These are phyloP conservation scores for Arthrobotrys musiformis DNA, from an alignment of 2,329 filamentous ascomycete species.

Conservation along the genomic window DNA sequence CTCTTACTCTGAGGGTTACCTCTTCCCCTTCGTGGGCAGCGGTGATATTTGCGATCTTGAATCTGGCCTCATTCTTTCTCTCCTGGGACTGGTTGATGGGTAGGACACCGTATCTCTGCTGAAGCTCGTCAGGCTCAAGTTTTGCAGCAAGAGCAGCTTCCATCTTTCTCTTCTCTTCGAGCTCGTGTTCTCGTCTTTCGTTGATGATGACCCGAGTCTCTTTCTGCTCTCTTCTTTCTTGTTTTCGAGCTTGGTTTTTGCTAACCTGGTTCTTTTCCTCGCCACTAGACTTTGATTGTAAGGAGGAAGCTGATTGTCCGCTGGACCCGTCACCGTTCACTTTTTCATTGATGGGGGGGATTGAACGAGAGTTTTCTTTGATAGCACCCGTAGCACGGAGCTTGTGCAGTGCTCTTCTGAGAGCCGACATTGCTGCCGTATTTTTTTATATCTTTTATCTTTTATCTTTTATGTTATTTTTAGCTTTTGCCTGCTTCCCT, in stretches of 20 bases:
- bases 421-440: slow-evolving; percentile 52
- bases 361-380: slow-evolving; percentile 24
- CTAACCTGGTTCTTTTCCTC: slow-evolving; percentile 60
- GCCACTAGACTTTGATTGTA: slow-evolving; percentile 39
- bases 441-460: background rate
- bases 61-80: slow-evolving; percentile 65
- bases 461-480: background rate
- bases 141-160: slow-evolving; percentile 67
- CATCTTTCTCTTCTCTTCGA: slow-evolving; percentile 64
- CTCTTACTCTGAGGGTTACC: slow-evolving; percentile 75
- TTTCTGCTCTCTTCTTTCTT: slow-evolving; percentile 62
- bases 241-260: slow-evolving; percentile 64
- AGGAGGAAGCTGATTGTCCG: slow-evolving; percentile 40
- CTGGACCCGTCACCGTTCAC: slow-evolving; percentile 41
- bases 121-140: slow-evolving; percentile 72
- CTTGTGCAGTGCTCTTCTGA: slow-evolving; percentile 52
- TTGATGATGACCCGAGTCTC: slow-evolving; percentile 59
- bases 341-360: slow-evolving; percentile 18
- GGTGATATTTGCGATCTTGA: slow-evolving; percentile 68
- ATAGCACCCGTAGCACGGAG: slow-evolving; percentile 7
- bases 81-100: slow-evolving; percentile 69
- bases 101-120: slow-evolving; percentile 82
- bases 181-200: slow-evolving; percentile 64
- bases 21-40: slow-evolving; percentile 69
- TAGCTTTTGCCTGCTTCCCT: background rate